Conservation (phyloP, 192 early-diverging fungal genomes). For the Umbelopsis sp. region DNA sequence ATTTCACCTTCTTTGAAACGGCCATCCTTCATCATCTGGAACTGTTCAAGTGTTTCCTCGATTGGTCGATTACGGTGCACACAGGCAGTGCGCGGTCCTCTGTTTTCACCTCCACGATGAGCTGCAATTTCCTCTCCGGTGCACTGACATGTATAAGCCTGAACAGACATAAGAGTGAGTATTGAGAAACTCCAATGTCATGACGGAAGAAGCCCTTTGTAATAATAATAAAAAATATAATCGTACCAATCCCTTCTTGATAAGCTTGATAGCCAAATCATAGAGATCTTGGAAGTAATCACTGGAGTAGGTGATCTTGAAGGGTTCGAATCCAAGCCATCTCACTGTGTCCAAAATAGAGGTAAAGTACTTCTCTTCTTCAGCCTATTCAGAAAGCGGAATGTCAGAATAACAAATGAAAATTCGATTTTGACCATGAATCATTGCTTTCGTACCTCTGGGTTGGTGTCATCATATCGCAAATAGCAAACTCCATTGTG, state of each 20-base stretch:
- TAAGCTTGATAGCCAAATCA: conserved; percentile 92
- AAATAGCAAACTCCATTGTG: conserved; percentile 91
- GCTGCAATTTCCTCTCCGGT: conserved; percentile 91
- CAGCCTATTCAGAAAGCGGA: conserved; percentile 54
- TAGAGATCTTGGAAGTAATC: conserved; percentile 97
- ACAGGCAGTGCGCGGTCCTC: conserved; percentile 87
- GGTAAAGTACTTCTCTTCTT: conserved; percentile 94
- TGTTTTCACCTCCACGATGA: conserved; percentile 88
- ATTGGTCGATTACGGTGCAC: conserved; percentile 91
- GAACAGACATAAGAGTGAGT: neutral
- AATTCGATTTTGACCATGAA: neutral
- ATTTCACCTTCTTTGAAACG: conserved; percentile 89
- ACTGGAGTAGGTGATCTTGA: conserved; percentile 92
- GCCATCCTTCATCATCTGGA: conserved; percentile 99
- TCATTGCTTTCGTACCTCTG: conserved; percentile 36
- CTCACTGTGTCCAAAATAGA: conserved; percentile 92
- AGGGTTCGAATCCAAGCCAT: conserved; percentile 97
- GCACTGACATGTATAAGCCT: conserved; percentile 83
- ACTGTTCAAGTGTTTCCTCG: conserved; percentile 89
- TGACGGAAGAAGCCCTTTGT: too few relatives aligned
- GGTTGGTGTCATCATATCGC: conserved; percentile 66
- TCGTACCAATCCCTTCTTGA: conserved; percentile 69
- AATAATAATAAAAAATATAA: too few relatives aligned
- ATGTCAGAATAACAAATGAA: neutral
- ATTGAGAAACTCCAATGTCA: neutral